Evolutionary conservation across 2,329 filamentous ascomycete genomes (phyloP).

Genomic region (Pseudogymnoascus destructans): DNA sequence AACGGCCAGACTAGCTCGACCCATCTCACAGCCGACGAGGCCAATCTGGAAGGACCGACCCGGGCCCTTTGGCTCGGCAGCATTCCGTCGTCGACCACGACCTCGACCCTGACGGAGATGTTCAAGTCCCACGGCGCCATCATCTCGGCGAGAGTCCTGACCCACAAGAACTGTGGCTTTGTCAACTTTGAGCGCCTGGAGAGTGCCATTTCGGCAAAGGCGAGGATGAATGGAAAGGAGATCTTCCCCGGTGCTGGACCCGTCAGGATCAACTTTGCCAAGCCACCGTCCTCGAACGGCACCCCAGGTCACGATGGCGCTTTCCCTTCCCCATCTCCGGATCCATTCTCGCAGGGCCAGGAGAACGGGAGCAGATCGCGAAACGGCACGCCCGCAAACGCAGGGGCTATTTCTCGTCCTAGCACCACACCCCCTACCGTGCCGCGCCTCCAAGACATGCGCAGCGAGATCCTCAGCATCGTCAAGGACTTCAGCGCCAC

Average conservation of each 20-base stretch:
- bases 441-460: constrained; percentile 63
- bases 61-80: constrained; percentile 94
- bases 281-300: constrained; percentile 79
- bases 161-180: constrained; percentile 97
- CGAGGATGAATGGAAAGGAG: constrained; percentile 85
- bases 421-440: constrained; percentile 47
- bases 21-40: constrained; percentile 61
- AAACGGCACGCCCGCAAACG: constrained; percentile 27
- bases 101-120: constrained; percentile 86
- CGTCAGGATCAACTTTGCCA: constrained; percentile 92
- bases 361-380: constrained; percentile 32
- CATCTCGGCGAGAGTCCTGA: constrained; percentile 80
- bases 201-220: constrained; percentile 80
- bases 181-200: constrained; percentile 93
- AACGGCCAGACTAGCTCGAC: constrained; percentile 51
- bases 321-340: constrained; percentile 85
- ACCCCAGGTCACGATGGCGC: constrained; percentile 79
- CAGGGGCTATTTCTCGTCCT: constrained; percentile 29
- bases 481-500: constrained; percentile 79
- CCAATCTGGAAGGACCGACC: constrained; percentile 75
- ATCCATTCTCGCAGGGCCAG: constrained; percentile 53
- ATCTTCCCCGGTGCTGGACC: constrained; percentile 95
- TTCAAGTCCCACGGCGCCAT: constrained; percentile 90
- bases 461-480: constrained; percentile 71
- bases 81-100: constrained; percentile 92